phyloP scores from a whole-genome alignment of 1,284 basidiomycete genomes.

The Trichosporon asahii region DNA sequence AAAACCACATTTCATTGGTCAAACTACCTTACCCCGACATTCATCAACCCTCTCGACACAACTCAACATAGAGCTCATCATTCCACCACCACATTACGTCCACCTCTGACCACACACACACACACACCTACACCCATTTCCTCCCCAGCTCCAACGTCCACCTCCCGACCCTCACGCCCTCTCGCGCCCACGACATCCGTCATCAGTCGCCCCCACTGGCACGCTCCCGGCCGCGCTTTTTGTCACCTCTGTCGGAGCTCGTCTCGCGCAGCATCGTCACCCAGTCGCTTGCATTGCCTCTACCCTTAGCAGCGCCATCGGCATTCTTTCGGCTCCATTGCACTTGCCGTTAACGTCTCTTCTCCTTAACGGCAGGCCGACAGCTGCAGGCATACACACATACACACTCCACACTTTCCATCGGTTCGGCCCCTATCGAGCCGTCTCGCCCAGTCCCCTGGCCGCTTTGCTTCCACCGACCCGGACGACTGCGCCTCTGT shows the following conservation, averaged over 20 bases:
- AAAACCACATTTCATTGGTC: not conserved
- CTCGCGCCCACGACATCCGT: not conserved
- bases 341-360: not conserved
- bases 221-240: not conserved
- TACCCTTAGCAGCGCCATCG: not conserved
- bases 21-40: not conserved
- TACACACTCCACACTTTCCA: not conserved
- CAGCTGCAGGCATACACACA: not conserved
- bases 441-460: not conserved
- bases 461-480: not conserved
- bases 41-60: not conserved
- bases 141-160: not conserved
- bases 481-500: not conserved
- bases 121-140: not conserved
- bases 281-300: not conserved
- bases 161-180: not conserved
- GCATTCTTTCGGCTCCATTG: not conserved
- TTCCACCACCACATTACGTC: not conserved
- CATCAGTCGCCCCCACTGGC: not conserved
- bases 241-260: not conserved
- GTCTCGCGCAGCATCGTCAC: not conserved
- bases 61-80: not conserved
- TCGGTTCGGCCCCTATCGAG: not conserved
- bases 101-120: not conserved
- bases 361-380: not conserved